Evolutionary conservation across 1,139 yeast genomes (phyloP), one percentile per base, ranked within the genome.

Genomic region (Yamadazyma pseudoaaseri): DNA sequence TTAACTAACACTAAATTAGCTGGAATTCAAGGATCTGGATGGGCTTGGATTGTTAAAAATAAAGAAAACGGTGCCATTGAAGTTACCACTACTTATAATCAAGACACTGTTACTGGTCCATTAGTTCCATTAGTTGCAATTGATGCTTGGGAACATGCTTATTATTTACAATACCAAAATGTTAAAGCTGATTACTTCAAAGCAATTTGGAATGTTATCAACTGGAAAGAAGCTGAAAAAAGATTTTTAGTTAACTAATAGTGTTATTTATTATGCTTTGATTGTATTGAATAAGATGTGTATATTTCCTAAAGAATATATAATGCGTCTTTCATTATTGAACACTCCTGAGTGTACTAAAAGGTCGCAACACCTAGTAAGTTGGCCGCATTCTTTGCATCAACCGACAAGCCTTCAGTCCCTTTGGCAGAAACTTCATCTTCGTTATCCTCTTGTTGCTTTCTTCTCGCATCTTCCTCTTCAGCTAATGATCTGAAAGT

Each of bases 311-410:
- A 6, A 22, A 8, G 12, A 22, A 22, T 10, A 22, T 22, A 22
- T 10, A 12, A n/a, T 22, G 7, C 12, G 12, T 8, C n/a, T 22
- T 9, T 18, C 20, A 7, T 7, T 7, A 6, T 18, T 18, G n/a
- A n/a, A 9, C 20, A 18, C 20, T 22, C 25, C 13, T 7, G 25
- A 22, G 13, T 22, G n/a, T 20, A 7, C 43, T 58, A 81, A 50
- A 86, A 86, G 1, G 86, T 80, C 2, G 92, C 81, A 2, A 81
- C 81, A 1, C 95, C 95, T 27, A 89, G 65, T 27, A 89, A 52
- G 31, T 77, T 67, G 1, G 96, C 97, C 1, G 96, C 97, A 51
- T 79, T 81, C 44, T 77, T 78, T 1, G 96, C 95, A 60, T 86
- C 92, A 5, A 86, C 76, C 21, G 21, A 7, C 6, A 22, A 6